phyloP scores from a whole-genome alignment of 1,284 basidiomycete species.

The Trichosporon sp. region DNA sequence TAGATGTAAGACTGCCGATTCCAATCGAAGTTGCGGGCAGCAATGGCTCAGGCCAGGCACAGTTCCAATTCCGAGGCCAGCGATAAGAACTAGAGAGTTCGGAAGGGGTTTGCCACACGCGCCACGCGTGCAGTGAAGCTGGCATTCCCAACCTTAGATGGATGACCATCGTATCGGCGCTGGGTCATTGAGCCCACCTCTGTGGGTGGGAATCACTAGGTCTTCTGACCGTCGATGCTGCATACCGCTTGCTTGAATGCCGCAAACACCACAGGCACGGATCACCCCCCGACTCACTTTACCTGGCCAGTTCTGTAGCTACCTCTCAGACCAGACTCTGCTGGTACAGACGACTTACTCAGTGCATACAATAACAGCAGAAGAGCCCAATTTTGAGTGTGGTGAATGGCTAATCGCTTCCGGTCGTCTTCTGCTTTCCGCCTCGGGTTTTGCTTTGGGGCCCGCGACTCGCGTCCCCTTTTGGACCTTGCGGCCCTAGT shows the following conservation, averaged over 20 bases:
- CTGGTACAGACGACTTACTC: not conserved
- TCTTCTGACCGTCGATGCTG: not conserved
- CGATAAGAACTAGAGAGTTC: not conserved
- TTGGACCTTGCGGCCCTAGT: not conserved
- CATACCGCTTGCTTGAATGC: too few species aligned
- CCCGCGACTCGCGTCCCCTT: too few species aligned
- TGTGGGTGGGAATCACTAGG: not conserved
- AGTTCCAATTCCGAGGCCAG: too few species aligned
- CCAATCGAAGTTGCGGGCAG: too few species aligned
- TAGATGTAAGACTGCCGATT: too few species aligned
- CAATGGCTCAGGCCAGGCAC: too few species aligned
- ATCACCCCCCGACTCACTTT: not conserved
- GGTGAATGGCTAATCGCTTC: not conserved
- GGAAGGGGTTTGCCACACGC: too few species aligned
- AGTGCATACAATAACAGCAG: not conserved
- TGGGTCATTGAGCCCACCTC: too few species aligned
- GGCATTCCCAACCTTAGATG: not conserved
- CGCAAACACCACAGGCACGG: not conserved
- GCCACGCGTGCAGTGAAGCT: not conserved
- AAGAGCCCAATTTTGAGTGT: not conserved
- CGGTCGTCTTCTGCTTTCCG: not conserved
- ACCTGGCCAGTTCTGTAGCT: not conserved
- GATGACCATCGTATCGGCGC: not conserved
- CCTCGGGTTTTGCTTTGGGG: not conserved
- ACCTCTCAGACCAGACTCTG: not conserved